A percentile compares a stretch with the other conserved stretches of the same genome.
phyloP scores from a whole-genome alignment of 2,329 filamentous ascomycete species.

The Plenodomus biglobosus region DNA sequence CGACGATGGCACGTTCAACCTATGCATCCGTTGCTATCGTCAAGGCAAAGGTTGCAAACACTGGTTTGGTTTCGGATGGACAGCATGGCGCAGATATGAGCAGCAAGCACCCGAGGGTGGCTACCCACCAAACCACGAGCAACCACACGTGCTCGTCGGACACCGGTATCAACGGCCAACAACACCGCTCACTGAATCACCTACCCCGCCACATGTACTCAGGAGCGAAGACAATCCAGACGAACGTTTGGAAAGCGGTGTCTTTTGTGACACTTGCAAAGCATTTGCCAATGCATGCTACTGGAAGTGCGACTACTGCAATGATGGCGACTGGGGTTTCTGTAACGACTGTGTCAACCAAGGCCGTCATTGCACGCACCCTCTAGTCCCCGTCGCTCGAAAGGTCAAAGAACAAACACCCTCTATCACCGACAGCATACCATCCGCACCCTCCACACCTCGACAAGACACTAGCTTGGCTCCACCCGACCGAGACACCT shows the following conservation, averaged over 20 bases:
- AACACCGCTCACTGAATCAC: constrained; percentile 25
- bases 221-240: constrained; percentile 68
- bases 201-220: constrained; percentile 21
- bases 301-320: constrained; percentile 86
- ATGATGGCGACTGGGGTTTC: constrained; percentile 92
- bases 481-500: constrained; percentile 28
- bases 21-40: constrained; percentile 82
- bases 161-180: constrained; percentile 47
- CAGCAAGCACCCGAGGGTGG: constrained; percentile 46
- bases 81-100: constrained; percentile 68
- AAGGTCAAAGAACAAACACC: constrained; percentile 37
- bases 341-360: constrained; percentile 86
- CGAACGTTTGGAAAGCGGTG: constrained; percentile 71
- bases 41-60: constrained; percentile 74
- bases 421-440: constrained; percentile 5
- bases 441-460: constrained; percentile 19
- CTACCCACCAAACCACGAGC: constrained; percentile 46
- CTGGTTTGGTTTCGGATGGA: constrained; percentile 85
- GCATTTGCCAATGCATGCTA: constrained; percentile 78
- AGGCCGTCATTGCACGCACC: constrained; percentile 78
- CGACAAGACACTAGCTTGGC: constrained; percentile 25
- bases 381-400: constrained; percentile 74
- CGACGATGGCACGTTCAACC: constrained; percentile 69
- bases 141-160: constrained; percentile 56
- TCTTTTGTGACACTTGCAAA: constrained; percentile 79